A percentile compares a stretch with the other conserved stretches of the same genome.
Evolutionary conservation across 148 eudicot genomes (phyloP).

Genomic region (Heliamphora exappendiculata): DNA sequence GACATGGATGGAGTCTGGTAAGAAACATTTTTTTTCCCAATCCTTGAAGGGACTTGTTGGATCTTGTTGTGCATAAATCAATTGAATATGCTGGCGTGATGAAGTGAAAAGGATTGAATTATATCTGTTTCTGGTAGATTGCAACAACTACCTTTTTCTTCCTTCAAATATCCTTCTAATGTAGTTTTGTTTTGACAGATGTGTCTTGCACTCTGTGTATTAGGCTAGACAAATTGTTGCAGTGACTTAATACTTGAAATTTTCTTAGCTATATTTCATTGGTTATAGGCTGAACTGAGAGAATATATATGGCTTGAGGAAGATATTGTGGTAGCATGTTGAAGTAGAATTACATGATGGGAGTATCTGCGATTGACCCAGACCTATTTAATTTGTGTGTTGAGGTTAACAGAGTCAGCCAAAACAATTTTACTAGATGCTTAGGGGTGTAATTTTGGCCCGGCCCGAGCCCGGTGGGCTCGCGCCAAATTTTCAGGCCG

Average conservation of each 20-base stretch:
- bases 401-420: neutral
- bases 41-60: neutral
- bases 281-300: neutral
- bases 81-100: neutral
- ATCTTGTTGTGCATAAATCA: neutral
- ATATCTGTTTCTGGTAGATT: neutral
- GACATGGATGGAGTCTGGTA: constrained; percentile 99
- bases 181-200: neutral
- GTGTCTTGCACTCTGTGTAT: neutral
- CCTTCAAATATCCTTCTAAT: neutral
- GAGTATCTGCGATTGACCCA: neutral
- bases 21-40: constrained; percentile 8
- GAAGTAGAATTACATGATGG: neutral
- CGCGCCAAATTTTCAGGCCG: no score
- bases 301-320: neutral
- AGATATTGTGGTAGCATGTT: neutral
- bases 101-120: neutral
- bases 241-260: neutral
- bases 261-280: neutral
- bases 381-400: neutral
- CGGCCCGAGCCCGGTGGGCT: no score
- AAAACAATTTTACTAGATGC: no score
- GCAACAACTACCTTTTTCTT: neutral
- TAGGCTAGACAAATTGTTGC: neutral
- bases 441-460: no score